Evolutionary conservation across 768 basidiomycete genomes (phyloP).

Genomic region (Agaricus blazei): DNA sequence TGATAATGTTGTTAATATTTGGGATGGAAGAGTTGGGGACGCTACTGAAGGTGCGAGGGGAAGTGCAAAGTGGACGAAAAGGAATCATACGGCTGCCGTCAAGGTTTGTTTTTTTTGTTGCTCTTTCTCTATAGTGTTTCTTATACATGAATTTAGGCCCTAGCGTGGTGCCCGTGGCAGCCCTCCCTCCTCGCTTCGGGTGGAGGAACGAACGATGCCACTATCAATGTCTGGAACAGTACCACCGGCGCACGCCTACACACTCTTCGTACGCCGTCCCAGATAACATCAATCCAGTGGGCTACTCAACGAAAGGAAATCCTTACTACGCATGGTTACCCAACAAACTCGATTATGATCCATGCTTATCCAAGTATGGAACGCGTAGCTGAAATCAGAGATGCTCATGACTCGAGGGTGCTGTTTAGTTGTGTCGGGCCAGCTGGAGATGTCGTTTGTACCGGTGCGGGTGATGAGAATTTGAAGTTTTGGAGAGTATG

Average conservation of each 20-base stretch:
- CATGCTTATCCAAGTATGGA: conserved; percentile 84
- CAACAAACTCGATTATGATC: conserved; percentile 77
- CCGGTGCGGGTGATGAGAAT: conserved; percentile 93
- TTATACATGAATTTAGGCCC: conserved; percentile 46
- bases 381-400: conserved; percentile 77
- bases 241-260: conserved; percentile 91
- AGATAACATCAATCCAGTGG: conserved; percentile 90
- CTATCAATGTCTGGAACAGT: conserved; percentile 86
- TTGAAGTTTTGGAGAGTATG: conserved; percentile 94
- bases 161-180: conserved; percentile 99
- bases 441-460: conserved; percentile 86
- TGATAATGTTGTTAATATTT: conserved; percentile 97
- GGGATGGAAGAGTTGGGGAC: conserved; percentile 81
- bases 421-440: conserved; percentile 83
- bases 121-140: not conserved
- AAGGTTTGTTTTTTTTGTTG: conserved; percentile 38
- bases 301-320: conserved; percentile 86
- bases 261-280: conserved; percentile 79
- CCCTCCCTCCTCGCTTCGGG: conserved; percentile 86
- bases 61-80: conserved; percentile 83
- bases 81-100: conserved; percentile 86
- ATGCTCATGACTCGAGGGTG: conserved; percentile 91
- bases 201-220: conserved; percentile 92
- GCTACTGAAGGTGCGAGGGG: conserved; percentile 46
- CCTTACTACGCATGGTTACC: conserved; percentile 91